These are phyloP conservation scores for Herpetospermum pedunculosum DNA, from an alignment of 306 rosid genomes.

Conservation along the genomic window DNA sequence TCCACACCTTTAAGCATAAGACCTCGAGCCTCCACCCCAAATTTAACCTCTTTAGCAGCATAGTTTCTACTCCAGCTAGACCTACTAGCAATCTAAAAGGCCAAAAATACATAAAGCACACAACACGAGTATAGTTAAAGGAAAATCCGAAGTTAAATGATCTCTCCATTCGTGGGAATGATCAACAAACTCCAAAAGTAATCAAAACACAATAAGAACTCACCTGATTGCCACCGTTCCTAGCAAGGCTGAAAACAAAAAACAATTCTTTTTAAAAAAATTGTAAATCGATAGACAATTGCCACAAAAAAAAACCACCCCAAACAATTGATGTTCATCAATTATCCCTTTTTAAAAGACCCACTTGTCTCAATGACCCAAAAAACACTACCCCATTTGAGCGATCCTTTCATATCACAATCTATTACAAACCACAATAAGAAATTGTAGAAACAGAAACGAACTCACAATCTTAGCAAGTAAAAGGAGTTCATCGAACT, in stretches of 20 bases:
- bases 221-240: conserved; percentile 66
- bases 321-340: not conserved
- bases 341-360: not conserved
- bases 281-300: not conserved
- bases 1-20: conserved; percentile 91
- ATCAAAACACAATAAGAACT: not conserved
- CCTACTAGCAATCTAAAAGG: conserved; percentile 48
- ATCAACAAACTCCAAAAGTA: not conserved
- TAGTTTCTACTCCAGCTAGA: conserved; percentile 66
- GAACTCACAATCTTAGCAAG: not conserved
- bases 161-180: not conserved
- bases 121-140: not conserved
- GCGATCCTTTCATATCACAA: not conserved
- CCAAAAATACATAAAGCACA: conserved; percentile 6
- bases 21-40: conserved; percentile 93
- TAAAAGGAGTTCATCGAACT: not conserved
- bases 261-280: not conserved
- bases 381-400: not conserved
- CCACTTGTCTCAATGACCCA: not conserved
- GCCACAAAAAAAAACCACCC: not conserved
- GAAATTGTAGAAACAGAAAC: not conserved
- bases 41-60: conserved; percentile 80
- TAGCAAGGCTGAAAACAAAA: conserved; percentile 43
- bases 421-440: not conserved
- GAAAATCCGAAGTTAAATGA: not conserved